These are phyloP conservation scores for Colletotrichum melonis DNA, from an alignment of 2,329 filamentous ascomycete species.

Conservation along the genomic window DNA sequence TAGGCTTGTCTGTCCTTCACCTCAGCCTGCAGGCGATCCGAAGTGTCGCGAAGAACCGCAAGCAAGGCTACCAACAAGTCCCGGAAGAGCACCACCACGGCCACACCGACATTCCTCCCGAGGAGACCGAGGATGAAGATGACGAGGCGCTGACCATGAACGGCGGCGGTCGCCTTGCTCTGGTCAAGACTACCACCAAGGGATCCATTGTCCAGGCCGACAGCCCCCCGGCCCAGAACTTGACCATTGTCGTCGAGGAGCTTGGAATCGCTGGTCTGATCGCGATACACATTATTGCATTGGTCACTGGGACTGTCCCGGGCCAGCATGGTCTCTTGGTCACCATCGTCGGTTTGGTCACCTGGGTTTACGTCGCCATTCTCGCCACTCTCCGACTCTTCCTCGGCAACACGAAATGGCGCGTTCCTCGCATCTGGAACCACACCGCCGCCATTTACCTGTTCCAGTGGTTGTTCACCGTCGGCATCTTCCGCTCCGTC, in stretches of 20 bases:
- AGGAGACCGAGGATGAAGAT: constrained; percentile 66
- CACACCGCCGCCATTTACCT: constrained; percentile 90
- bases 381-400: constrained; percentile 79
- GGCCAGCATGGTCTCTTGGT: constrained; percentile 68
- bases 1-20: constrained; percentile 76
- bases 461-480: constrained; percentile 80
- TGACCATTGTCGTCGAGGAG: constrained; percentile 79
- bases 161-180: constrained; percentile 63
- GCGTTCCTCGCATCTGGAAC: constrained; percentile 84
- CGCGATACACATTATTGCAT: constrained; percentile 72
- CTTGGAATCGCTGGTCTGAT: constrained; percentile 79
- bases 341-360: constrained; percentile 74
- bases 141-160: constrained; percentile 66
- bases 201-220: constrained; percentile 76
- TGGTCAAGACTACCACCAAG: constrained; percentile 70
- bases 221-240: constrained; percentile 78
- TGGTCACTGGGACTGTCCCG: constrained; percentile 68
- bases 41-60: constrained; percentile 62
- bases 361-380: constrained; percentile 84
- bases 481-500: constrained; percentile 86
- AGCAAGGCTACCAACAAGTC: constrained; percentile 67
- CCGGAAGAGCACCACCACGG: constrained; percentile 54
- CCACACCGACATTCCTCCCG: constrained; percentile 65
- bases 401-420: constrained; percentile 73
- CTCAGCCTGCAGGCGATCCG: constrained; percentile 70